phyloP scores from a whole-genome alignment of 768 basidiomycete species.

The Melanogaster broomeanus region DNA sequence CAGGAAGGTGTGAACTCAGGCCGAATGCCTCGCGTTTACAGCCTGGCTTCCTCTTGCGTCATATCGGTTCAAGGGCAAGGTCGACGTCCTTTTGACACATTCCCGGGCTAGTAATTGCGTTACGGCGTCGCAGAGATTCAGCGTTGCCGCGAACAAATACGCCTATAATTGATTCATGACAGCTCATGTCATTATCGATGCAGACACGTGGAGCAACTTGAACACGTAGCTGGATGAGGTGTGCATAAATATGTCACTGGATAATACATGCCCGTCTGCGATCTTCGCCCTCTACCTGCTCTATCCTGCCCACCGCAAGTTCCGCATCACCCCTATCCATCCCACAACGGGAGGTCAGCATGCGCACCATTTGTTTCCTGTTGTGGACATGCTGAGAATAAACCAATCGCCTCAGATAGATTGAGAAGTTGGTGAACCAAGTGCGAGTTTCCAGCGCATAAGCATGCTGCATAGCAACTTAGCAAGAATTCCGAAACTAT shows the following conservation, averaged over 20 bases:
- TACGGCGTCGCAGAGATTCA: too few relatives aligned
- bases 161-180: too few relatives aligned
- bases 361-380: constrained; percentile 26
- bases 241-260: constrained; percentile 15
- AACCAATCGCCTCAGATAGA: constrained; percentile 26
- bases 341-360: constrained; percentile 26
- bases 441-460: constrained; percentile 21
- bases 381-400: constrained; percentile 19
- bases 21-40: too few relatives aligned
- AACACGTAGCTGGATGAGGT: too few relatives aligned
- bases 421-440: constrained; percentile 23
- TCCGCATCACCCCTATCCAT: constrained; percentile 24
- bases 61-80: too few relatives aligned
- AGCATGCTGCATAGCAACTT: constrained; percentile 18
- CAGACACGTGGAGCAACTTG: too few relatives aligned
- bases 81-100: too few relatives aligned
- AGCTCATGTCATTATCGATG: too few relatives aligned
- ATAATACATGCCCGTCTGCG: constrained; percentile 13
- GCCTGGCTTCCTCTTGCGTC: too few relatives aligned
- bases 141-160: too few relatives aligned
- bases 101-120: too few relatives aligned
- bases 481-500: constrained; percentile 3
- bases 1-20: too few relatives aligned
- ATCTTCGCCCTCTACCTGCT: constrained; percentile 5
- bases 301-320: constrained; percentile 15